Evolutionary conservation across 495 filamentous ascomycete species (phyloP).

Genomic region (Amniculicola lignicola): DNA sequence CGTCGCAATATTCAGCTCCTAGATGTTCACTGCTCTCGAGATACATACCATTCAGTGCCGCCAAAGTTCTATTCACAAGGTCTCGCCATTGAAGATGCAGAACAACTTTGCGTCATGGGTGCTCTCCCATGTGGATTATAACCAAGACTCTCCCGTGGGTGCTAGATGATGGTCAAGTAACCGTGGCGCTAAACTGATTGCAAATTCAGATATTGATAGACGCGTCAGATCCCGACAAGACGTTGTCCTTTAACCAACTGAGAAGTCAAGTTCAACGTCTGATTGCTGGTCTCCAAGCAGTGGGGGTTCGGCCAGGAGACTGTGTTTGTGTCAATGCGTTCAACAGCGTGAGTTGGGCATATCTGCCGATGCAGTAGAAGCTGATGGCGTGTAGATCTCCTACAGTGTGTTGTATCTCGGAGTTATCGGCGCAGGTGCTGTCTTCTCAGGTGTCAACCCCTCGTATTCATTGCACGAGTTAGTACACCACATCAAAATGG

Average conservation of each 20-base stretch:
- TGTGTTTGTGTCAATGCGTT: slow-evolving; percentile 33
- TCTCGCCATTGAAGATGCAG: neutral
- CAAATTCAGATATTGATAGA: slow-evolving; percentile 33
- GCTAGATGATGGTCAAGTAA: too few species aligned
- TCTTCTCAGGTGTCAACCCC: slow-evolving; percentile 35
- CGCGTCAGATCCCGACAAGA: slow-evolving; percentile 16
- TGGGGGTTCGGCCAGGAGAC: slow-evolving; percentile 17
- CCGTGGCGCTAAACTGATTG: too few species aligned
- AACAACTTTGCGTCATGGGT: neutral
- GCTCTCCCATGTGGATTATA: neutral
- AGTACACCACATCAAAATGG: slow-evolving; percentile 28
- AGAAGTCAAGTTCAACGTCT: neutral
- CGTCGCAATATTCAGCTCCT: too few species aligned
- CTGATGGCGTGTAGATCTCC: too few species aligned
- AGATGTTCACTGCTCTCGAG: too few species aligned
- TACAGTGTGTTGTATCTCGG: slow-evolving; percentile 31
- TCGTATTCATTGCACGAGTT: slow-evolving; percentile 34
- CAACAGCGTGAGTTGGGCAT: slow-evolving; percentile 29
- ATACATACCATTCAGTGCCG: too few species aligned
- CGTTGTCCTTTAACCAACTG: slow-evolving; percentile 4
- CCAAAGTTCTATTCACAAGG: neutral
- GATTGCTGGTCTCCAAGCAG: slow-evolving; percentile 11
- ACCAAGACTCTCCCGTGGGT: neutral
- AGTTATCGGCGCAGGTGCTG: slow-evolving; percentile 22
- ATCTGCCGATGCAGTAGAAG: neutral